Percentiles rank a stretch among this genome's conserved stretches.
These are phyloP conservation scores for Oxyria digyna DNA, from an alignment of 148 eudicot genomes.

Conservation along the genomic window DNA sequence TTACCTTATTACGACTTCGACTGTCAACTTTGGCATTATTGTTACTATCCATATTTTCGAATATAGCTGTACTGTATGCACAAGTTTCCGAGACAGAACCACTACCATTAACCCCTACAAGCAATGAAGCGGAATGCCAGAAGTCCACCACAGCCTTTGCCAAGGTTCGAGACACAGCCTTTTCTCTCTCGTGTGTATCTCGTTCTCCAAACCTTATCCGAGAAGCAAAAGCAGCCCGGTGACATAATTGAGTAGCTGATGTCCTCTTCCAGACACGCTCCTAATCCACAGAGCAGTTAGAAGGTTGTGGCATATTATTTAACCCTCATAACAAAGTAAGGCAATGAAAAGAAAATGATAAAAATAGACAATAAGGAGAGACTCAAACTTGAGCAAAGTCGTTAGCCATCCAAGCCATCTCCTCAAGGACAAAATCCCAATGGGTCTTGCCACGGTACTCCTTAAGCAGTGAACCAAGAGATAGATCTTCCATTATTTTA, in stretches of 20 bases:
- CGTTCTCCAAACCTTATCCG: conserved; percentile 43
- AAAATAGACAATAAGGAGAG: background rate
- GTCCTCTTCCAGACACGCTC: conserved; percentile 87
- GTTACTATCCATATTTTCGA: conserved; percentile 9
- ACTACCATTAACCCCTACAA: conserved; percentile 12
- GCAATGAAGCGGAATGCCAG: conserved; percentile 60
- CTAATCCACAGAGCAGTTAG: conserved; percentile 18
- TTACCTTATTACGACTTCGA: conserved; percentile 17
- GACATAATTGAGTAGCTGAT: conserved; percentile 71
- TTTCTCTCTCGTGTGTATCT: conserved; percentile 31
- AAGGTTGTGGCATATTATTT: background rate
- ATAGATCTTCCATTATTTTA: conserved; percentile 68
- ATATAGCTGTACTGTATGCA: conserved; percentile 13
- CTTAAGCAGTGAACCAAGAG: conserved; percentile 26
- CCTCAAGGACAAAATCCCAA: conserved; percentile 91
- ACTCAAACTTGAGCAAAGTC: conserved; percentile 86
- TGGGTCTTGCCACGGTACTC: conserved; percentile 47
- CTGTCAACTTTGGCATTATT: conserved; percentile 3
- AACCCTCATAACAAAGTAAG: background rate
- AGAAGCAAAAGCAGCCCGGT: conserved; percentile 43
- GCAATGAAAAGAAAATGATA: background rate
- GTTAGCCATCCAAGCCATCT: conserved; percentile 97
- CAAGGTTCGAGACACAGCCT: conserved; percentile 48
- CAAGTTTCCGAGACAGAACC: conserved; percentile 15
- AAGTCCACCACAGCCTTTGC: conserved; percentile 74